Conservation (phyloP, 148 eudicot genomes). For the Amaranthus cruentus region DNA sequence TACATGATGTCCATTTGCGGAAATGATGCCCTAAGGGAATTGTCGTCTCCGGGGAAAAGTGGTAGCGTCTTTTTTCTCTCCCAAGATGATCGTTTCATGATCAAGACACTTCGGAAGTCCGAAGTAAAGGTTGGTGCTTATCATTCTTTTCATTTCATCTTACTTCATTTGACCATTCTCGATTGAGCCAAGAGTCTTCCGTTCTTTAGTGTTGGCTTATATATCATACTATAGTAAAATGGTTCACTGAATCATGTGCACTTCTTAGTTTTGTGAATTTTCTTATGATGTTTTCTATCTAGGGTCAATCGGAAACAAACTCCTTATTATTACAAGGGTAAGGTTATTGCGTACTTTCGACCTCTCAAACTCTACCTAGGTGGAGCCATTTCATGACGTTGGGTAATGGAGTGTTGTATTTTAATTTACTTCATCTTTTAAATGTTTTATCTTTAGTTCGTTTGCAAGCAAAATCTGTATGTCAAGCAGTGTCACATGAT, state of each 20-base stretch:
- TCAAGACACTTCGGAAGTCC: constrained; percentile 84
- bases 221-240: too few species aligned
- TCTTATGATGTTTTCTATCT: too few species aligned
- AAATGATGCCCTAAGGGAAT: constrained; percentile 88
- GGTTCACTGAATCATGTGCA: too few species aligned
- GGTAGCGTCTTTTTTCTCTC: constrained; percentile 96
- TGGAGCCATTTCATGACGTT: too few species aligned
- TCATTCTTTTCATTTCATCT: background rate
- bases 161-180: background rate
- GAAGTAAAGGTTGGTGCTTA: constrained; percentile 76
- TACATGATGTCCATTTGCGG: constrained; percentile 99
- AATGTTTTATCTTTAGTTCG: constrained; percentile 4
- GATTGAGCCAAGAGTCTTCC: too few species aligned
- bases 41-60: constrained; percentile 97
- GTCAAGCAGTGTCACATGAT: background rate
- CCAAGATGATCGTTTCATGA: constrained; percentile 99
- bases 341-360: too few species aligned
- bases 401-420: too few species aligned
- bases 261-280: too few species aligned
- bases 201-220: too few species aligned
- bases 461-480: background rate
- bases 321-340: too few species aligned
- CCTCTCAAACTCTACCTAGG: too few species aligned
- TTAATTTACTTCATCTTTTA: background rate
- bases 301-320: too few species aligned